Evolutionary conservation across 331 rosid species (phyloP).

Genomic region (Dryas integrifolia): DNA sequence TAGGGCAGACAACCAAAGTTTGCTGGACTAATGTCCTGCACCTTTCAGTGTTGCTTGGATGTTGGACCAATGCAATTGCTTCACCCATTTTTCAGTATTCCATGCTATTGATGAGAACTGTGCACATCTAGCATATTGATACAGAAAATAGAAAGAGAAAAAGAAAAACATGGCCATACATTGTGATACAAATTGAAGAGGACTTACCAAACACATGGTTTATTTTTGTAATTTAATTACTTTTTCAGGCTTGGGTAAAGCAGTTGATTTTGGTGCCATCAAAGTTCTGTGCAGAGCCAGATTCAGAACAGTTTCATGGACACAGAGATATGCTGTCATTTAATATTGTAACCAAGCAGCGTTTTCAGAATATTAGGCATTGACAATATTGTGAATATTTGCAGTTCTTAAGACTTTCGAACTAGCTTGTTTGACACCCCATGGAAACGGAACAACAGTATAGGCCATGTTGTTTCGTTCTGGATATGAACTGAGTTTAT

Average conservation of each 20-base stretch:
- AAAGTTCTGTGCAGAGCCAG: neutral
- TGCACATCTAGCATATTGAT: neutral
- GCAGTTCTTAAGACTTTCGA: neutral
- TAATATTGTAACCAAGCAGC: neutral
- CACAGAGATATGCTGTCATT: neutral
- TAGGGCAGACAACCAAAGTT: slow-evolving; percentile 8
- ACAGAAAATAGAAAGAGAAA: neutral
- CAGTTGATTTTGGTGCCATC: neutral
- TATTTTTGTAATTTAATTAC: neutral
- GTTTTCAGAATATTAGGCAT: neutral
- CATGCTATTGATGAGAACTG: neutral
- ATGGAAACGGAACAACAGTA: neutral
- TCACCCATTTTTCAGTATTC: neutral
- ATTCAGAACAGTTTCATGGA: neutral
- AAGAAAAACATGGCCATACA: neutral
- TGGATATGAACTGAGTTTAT: neutral
- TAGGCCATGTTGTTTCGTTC: neutral
- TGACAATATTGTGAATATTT: neutral
- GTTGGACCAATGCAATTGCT: neutral
- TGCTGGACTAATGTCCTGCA: neutral
- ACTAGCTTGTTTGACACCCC: neutral
- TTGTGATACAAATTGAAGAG: neutral
- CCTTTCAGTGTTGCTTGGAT: neutral
- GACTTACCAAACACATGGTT: neutral
- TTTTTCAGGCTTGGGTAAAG: neutral